Conservation (phyloP, 345 rosid genomes). For the Garcia nutans region DNA sequence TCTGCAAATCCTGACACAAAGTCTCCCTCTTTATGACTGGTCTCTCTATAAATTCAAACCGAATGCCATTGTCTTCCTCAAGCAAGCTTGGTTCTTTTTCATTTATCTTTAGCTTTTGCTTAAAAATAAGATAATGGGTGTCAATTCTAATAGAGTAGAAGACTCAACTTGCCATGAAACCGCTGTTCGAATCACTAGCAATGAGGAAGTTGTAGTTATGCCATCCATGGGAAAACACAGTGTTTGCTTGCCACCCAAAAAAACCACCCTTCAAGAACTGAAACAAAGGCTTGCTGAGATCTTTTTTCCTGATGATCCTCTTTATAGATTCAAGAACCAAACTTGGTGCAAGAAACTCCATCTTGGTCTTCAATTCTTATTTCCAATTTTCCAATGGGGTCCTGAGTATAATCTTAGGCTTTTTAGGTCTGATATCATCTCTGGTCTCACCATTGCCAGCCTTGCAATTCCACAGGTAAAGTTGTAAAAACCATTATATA, state of each 20-base stretch:
- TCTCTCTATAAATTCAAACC: slow-evolving; percentile 33
- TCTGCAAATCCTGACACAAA: slow-evolving; percentile 20
- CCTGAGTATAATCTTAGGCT: slow-evolving; percentile 58
- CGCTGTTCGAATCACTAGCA: slow-evolving; percentile 15
- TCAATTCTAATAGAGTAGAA: slow-evolving; percentile 50
- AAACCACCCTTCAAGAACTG: slow-evolving; percentile 62
- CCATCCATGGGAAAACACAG: slow-evolving; percentile 51
- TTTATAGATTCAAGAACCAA: slow-evolving; percentile 76
- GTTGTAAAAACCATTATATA: background rate
- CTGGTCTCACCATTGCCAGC: slow-evolving; percentile 99
- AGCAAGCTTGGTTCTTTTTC: slow-evolving; percentile 9
- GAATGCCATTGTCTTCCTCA: slow-evolving; percentile 12
- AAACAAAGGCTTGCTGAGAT: slow-evolving; percentile 57
- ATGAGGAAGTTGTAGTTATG: slow-evolving; percentile 9
- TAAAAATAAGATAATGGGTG: slow-evolving; percentile 32
- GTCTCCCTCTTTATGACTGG: background rate
- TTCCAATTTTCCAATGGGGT: slow-evolving; percentile 84
- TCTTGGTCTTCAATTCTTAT: slow-evolving; percentile 63
- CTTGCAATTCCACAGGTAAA: slow-evolving; percentile 97
- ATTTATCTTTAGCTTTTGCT: background rate
- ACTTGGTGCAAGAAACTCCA: slow-evolving; percentile 50
- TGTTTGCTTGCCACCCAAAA: slow-evolving; percentile 73
- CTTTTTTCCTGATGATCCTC: slow-evolving; percentile 97
- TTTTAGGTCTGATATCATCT: slow-evolving; percentile 78
- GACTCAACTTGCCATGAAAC: slow-evolving; percentile 36